These are phyloP conservation scores for Leishmania major DNA, from an alignment of 208 protist species.

Conservation along the genomic window DNA sequence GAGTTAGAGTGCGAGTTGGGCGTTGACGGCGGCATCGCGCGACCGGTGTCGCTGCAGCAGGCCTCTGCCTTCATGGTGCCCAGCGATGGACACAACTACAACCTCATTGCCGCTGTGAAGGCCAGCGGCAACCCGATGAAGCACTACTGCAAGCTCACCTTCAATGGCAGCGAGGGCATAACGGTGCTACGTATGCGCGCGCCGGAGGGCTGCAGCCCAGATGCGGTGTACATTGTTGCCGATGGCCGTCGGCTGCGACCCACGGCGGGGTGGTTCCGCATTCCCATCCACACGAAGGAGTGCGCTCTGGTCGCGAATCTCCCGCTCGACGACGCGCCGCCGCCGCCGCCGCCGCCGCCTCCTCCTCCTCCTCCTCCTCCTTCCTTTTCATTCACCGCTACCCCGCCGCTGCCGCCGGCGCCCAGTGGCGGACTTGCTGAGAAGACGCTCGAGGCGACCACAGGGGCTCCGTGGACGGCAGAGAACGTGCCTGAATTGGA, in stretches of 20 bases:
- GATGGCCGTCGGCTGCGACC: slow-evolving; percentile 58
- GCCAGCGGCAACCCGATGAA: slow-evolving; percentile 30
- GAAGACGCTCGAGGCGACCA: not conserved
- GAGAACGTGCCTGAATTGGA: slow-evolving; percentile 55
- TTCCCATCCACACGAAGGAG: slow-evolving; percentile 67
- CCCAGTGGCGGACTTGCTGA: not conserved
- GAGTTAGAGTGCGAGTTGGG: slow-evolving; percentile 71
- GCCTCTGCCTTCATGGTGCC: slow-evolving; percentile 61
- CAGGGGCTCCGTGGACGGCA: not conserved
- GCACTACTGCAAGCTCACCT: slow-evolving; percentile 74
- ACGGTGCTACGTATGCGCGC: slow-evolving; percentile 63
- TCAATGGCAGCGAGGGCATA: slow-evolving; percentile 69
- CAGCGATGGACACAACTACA: slow-evolving; percentile 74
- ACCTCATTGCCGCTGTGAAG: slow-evolving; percentile 63
- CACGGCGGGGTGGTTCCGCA: slow-evolving; percentile 56
- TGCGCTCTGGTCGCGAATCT: slow-evolving; percentile 50
- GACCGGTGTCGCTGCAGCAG: slow-evolving; percentile 48
- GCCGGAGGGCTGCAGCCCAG: slow-evolving; percentile 36
- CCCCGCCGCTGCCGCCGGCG: slow-evolving; percentile 32
- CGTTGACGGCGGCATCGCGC: slow-evolving; percentile 56
- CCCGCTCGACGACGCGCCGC: not conserved
- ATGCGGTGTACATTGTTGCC: slow-evolving; percentile 51
- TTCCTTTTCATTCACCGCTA: not conserved
- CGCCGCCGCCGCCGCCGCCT: too few relatives aligned
- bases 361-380: too few relatives aligned